Conservation (phyloP, 305 asterid species). For the Fraxinus dipetala region DNA sequence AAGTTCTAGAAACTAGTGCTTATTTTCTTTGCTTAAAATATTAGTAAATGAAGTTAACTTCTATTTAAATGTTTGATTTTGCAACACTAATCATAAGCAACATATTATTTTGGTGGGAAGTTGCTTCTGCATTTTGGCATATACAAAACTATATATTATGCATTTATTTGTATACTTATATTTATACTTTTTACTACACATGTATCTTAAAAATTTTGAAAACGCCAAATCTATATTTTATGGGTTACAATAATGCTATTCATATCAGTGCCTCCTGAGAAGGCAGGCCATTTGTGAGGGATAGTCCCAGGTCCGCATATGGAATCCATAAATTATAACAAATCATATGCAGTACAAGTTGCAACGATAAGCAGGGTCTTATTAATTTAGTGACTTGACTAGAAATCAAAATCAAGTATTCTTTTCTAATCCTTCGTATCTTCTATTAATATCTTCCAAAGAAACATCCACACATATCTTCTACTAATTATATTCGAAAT, state of each 20-base stretch:
- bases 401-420: neutral
- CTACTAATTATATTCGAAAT: neutral
- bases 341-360: neutral
- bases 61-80: neutral
- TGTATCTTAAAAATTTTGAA: neutral
- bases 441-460: neutral
- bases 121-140: neutral
- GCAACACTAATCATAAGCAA: neutral
- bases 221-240: neutral
- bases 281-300: neutral
- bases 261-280: neutral
- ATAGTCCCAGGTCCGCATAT: neutral
- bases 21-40: neutral
- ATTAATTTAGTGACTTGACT: neutral
- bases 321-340: neutral
- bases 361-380: neutral
- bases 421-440: neutral
- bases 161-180: neutral
- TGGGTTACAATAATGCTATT: neutral
- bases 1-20: neutral
- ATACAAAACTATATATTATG: neutral
- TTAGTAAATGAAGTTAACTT: neutral
- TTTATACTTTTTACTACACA: neutral
- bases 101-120: neutral
- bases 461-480: neutral